Conservation (phyloP, 2,329 filamentous ascomycete genomes). For the Talaromyces atroroseus region DNA sequence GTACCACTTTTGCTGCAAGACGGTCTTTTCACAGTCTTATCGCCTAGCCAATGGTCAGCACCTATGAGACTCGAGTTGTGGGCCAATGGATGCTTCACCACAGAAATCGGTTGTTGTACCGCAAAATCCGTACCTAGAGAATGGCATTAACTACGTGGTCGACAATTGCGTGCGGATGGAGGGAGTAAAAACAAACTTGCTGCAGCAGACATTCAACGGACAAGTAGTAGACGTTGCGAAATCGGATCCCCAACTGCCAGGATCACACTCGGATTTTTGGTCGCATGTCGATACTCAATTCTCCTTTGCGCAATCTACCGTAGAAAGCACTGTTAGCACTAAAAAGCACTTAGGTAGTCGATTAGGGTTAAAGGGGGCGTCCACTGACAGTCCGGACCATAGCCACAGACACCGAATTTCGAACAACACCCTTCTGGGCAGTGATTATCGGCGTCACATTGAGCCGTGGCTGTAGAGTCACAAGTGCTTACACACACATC, state of each 20-base stretch:
- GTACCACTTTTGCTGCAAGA: neutral
- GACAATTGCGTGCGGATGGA: neutral
- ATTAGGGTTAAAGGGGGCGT: no score
- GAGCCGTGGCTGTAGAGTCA: neutral
- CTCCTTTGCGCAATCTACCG: neutral
- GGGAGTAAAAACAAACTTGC: neutral
- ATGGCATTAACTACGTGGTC: neutral
- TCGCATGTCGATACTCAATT: neutral
- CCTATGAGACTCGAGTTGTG: neutral
- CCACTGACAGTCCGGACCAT: neutral
- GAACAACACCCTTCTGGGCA: neutral
- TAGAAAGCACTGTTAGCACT: neutral
- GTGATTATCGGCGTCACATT: neutral
- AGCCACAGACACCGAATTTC: neutral
- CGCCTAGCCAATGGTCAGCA: neutral
- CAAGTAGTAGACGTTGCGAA: neutral
- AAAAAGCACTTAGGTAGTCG: no score
- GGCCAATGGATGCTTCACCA: neutral
- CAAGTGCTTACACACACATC: neutral
- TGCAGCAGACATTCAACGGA: neutral
- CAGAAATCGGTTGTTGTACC: constrained; percentile 12
- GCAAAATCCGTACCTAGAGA: constrained; percentile 6
- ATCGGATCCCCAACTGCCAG: neutral
- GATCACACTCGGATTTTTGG: neutral
- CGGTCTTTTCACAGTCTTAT: neutral